These are phyloP conservation scores for Zygosaccharomyces rouxii DNA, from an alignment of 805 yeast genomes.

Conservation along the genomic window DNA sequence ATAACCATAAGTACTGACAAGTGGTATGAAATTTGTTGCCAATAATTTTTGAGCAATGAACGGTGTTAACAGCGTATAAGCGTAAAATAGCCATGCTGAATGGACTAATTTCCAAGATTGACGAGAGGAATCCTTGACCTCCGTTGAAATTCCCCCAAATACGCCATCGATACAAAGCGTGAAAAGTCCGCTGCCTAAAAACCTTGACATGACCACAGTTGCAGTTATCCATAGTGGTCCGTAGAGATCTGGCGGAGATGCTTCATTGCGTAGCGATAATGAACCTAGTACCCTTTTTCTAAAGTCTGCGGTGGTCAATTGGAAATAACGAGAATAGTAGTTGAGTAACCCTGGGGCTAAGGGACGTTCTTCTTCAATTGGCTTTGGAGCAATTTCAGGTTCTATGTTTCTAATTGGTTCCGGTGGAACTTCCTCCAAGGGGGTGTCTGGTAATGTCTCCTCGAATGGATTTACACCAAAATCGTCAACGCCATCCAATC, in stretches of 20 bases:
- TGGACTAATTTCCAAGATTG: conserved; percentile 59
- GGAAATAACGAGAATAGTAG: conserved; percentile 26
- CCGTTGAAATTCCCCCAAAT: conserved; percentile 35
- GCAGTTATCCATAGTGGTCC: conserved; percentile 92
- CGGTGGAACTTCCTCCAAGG: neutral
- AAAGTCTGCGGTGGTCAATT: conserved; percentile 16
- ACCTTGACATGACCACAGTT: conserved; percentile 67
- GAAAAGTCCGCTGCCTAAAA: conserved; percentile 69
- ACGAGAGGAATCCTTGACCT: conserved; percentile 44
- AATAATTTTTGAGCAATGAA: conserved; percentile 24
- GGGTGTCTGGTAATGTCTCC: neutral
- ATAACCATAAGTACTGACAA: conserved; percentile 79
- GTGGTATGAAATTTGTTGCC: conserved; percentile 45
- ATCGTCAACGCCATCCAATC: neutral
- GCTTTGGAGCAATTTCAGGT: neutral
- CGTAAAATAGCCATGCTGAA: conserved; percentile 67
- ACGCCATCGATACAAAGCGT: conserved; percentile 56
- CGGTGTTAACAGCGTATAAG: conserved; percentile 71
- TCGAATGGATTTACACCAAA: conserved; percentile 4
- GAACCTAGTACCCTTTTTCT: conserved; percentile 8
- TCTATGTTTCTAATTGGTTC: neutral
- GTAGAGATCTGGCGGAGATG: conserved; percentile 58
- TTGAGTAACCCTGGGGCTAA: conserved; percentile 27
- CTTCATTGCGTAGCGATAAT: conserved; percentile 1
- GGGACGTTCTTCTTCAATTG: conserved; percentile 5